These are phyloP conservation scores for Podila clonocystis DNA, from an alignment of 192 early-diverging fungal genomes.

Conservation along the genomic window DNA sequence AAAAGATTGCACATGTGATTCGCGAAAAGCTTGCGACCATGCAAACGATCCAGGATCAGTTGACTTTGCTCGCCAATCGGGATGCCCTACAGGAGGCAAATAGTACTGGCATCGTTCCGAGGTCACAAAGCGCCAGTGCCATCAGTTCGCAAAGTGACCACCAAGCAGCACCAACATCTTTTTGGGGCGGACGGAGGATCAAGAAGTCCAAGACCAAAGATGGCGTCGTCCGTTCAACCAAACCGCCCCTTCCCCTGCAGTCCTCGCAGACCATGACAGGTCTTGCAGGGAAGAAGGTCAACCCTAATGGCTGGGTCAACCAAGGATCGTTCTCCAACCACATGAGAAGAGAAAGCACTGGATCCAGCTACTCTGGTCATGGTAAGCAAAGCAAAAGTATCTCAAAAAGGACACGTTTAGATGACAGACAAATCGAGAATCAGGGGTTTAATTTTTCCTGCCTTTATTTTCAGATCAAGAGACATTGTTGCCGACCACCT, in stretches of 20 bases:
- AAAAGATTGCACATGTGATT: constrained; percentile 53
- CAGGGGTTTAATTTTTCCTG: neutral
- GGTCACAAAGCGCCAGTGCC: constrained; percentile 41
- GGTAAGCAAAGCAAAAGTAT: constrained; percentile 13
- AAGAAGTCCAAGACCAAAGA: constrained; percentile 35
- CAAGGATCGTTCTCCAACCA: constrained; percentile 48
- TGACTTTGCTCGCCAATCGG: constrained; percentile 16
- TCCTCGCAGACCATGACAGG: constrained; percentile 36
- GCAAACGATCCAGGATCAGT: constrained; percentile 40
- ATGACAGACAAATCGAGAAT: neutral
- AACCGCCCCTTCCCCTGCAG: constrained; percentile 35
- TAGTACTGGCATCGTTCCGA: neutral
- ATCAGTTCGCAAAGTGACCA: constrained; percentile 43
- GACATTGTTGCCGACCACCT: neutral
- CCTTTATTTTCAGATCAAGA: neutral
- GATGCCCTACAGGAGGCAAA: constrained; percentile 9
- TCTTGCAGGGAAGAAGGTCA: constrained; percentile 41
- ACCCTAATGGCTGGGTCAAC: constrained; percentile 46
- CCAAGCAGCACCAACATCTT: constrained; percentile 21
- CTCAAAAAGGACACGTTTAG: neutral
- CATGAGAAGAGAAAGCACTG: constrained; percentile 54
- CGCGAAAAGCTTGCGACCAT: constrained; percentile 42
- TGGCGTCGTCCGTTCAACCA: constrained; percentile 16
- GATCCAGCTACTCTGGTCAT: constrained; percentile 55
- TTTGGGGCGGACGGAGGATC: constrained; percentile 32